These are phyloP conservation scores for Candida anglica DNA, from an alignment of 805 yeast genomes.

Conservation along the genomic window DNA sequence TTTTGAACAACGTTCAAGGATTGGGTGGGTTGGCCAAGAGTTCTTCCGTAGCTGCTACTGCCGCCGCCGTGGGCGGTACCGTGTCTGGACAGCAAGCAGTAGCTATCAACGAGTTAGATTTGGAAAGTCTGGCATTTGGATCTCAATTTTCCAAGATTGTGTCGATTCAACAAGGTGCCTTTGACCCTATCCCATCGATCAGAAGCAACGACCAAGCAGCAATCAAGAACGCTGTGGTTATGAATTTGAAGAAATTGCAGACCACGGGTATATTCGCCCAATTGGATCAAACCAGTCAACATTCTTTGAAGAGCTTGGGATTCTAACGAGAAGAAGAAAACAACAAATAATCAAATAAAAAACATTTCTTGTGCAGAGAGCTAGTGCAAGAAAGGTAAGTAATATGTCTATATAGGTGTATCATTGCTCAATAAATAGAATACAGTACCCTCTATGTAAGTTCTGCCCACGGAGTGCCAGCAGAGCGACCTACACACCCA, in stretches of 20 bases:
- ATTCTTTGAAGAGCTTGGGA: conserved; percentile 6
- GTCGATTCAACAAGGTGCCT: conserved; percentile 53
- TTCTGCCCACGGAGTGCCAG: no score
- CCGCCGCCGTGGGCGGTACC: conserved; percentile 13
- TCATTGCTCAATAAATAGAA: no score
- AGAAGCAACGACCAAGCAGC: conserved; percentile 27
- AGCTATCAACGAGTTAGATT: conserved; percentile 45
- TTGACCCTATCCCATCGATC: conserved; percentile 68
- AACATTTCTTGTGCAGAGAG: no score
- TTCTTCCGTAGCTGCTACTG: conserved; percentile 9
- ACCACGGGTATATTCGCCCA: conserved; percentile 20
- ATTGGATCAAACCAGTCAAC: conserved; percentile 17
- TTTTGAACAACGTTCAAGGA: conserved; percentile 23
- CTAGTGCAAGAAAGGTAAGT: no score
- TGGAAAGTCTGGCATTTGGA: conserved; percentile 76
- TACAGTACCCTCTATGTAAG: no score
- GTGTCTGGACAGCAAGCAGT: conserved; percentile 13
- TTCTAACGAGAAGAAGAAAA: no score
- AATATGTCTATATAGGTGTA: no score
- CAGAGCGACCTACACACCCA: no score
- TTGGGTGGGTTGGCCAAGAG: conserved; percentile 23
- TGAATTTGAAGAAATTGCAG: conserved; percentile 24
- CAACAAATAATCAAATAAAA: no score
- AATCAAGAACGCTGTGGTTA: conserved; percentile 22
- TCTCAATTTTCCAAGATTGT: conserved; percentile 75